Percentiles rank a stretch among this genome's conserved stretches.
phyloP scores from a whole-genome alignment of 2,329 filamentous ascomycete genomes.

The Dryadomyces sulphureus region DNA sequence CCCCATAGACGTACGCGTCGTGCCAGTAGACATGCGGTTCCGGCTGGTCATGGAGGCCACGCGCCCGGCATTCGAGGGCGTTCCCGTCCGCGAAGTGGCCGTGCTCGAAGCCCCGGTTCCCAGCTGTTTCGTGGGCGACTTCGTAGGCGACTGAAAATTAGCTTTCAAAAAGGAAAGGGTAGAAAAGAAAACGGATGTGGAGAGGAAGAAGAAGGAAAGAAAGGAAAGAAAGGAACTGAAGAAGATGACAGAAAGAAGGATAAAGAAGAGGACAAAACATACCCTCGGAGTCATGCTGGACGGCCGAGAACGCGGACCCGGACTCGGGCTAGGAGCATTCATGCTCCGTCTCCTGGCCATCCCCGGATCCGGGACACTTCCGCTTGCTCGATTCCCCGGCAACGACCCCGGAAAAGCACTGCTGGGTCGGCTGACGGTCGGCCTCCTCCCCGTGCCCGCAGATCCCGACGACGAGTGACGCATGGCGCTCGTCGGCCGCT shows the following conservation, averaged over 20 bases:
- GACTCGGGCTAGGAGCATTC: conserved; percentile 59
- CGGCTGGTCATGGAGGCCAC: conserved; percentile 9
- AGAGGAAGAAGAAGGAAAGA: too few species aligned
- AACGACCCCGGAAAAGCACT: conserved; percentile 27
- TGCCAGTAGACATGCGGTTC: conserved; percentile 37
- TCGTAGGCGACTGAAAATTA: conserved; percentile 50
- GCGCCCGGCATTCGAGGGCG: conserved; percentile 43
- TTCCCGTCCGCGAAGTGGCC: conserved; percentile 47
- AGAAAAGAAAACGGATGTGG: too few species aligned
- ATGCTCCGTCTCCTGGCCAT: conserved; percentile 51
- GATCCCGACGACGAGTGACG: conserved; percentile 9
- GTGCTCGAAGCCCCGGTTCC: conserved; percentile 37
- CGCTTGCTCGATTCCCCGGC: conserved; percentile 14
- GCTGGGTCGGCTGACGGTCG: conserved; percentile 28
- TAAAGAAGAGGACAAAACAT: too few species aligned
- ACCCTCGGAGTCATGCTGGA: conserved; percentile 40
- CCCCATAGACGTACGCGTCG: conserved; percentile 49
- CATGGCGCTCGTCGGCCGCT: background rate
- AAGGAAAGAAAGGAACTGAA: too few species aligned
- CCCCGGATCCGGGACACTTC: conserved; percentile 33
- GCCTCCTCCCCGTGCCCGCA: conserved; percentile 11
- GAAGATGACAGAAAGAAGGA: too few species aligned
- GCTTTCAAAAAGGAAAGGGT: background rate
- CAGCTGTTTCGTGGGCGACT: conserved; percentile 66
- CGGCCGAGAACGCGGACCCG: conserved; percentile 42